Evolutionary conservation across 495 filamentous ascomycete genomes (phyloP).

Genomic region (Penicillium tannophilum): DNA sequence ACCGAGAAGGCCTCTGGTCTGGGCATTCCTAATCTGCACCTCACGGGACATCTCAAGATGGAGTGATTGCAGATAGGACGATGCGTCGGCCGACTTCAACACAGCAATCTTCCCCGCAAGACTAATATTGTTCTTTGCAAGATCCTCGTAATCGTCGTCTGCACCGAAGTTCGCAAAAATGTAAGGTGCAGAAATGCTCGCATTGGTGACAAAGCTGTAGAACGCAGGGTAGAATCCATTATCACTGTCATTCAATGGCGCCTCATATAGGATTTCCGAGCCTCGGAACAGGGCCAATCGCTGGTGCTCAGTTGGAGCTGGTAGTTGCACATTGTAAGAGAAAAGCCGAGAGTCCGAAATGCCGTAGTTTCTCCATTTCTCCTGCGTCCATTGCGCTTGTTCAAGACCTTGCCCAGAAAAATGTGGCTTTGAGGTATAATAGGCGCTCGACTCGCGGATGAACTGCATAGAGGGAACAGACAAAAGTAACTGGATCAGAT

Average conservation of each 20-base stretch:
- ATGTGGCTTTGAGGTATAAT: slow-evolving; percentile 78
- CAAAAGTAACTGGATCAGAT: background rate
- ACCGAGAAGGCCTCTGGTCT: background rate
- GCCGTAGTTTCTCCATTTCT: slow-evolving; percentile 72
- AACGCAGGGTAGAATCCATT: slow-evolving; percentile 27
- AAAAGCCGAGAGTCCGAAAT: slow-evolving; percentile 75
- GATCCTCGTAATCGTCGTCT: background rate
- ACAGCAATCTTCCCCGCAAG: background rate
- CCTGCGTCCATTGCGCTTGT: slow-evolving; percentile 73
- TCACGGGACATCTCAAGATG: background rate
- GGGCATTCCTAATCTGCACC: background rate
- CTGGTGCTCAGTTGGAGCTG: background rate
- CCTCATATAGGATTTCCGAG: slow-evolving; percentile 22
- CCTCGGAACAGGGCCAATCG: slow-evolving; percentile 51
- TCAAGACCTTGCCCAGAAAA: slow-evolving; percentile 74
- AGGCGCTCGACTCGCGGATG: slow-evolving; percentile 59
- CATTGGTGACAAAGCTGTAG: background rate
- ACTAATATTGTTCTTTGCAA: background rate
- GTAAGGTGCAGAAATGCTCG: background rate
- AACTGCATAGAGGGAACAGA: background rate
- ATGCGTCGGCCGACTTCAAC: slow-evolving; percentile 1
- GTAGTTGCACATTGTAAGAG: slow-evolving; percentile 13
- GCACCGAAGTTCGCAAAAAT: slow-evolving; percentile 3
- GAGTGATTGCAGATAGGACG: background rate
- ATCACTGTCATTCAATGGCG: slow-evolving; percentile 21